A percentile compares a stretch with the other conserved stretches of the same genome.
phyloP scores from a whole-genome alignment of 208 protist genomes.

The Tetramitus jugosus region DNA sequence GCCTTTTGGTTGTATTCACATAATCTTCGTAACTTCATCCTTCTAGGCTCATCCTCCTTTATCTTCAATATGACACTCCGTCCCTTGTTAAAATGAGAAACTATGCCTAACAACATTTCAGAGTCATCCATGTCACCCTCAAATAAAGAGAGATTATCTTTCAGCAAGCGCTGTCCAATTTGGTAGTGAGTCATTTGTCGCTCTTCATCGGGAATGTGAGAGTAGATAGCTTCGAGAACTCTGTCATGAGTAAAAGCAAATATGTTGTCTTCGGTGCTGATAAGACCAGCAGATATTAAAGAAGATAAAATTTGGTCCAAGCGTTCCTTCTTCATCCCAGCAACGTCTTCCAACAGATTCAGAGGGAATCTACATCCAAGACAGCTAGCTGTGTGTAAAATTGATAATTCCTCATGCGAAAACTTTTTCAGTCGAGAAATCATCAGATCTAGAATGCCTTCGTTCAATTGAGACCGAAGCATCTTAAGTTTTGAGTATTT shows the following conservation, averaged over 20 bases:
- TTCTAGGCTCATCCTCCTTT: too few relatives aligned
- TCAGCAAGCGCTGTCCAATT: too few relatives aligned
- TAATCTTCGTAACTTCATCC: too few relatives aligned
- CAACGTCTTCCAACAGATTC: not conserved
- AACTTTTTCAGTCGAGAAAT: not conserved
- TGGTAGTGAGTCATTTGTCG: not conserved
- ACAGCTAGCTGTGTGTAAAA: not conserved
- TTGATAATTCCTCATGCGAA: not conserved
- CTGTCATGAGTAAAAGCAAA: not conserved
- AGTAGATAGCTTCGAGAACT: not conserved
- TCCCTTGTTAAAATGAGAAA: not conserved
- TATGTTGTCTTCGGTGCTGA: not conserved
- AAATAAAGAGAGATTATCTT: not conserved
- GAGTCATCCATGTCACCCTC: not conserved
- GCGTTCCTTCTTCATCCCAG: not conserved
- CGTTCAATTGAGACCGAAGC: too few relatives aligned
- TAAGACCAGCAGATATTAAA: not conserved
- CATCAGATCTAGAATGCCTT: not conserved
- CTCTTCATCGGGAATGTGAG: not conserved
- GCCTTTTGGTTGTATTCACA: too few relatives aligned
- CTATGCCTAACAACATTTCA: too few relatives aligned
- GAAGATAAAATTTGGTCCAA: not conserved
- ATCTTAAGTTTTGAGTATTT: too few relatives aligned
- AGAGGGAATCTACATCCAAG: not conserved
- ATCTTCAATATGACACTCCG: too few relatives aligned